Conservation (phyloP, 2,329 filamentous ascomycete species). For the Atkinsonella texensis region DNA sequence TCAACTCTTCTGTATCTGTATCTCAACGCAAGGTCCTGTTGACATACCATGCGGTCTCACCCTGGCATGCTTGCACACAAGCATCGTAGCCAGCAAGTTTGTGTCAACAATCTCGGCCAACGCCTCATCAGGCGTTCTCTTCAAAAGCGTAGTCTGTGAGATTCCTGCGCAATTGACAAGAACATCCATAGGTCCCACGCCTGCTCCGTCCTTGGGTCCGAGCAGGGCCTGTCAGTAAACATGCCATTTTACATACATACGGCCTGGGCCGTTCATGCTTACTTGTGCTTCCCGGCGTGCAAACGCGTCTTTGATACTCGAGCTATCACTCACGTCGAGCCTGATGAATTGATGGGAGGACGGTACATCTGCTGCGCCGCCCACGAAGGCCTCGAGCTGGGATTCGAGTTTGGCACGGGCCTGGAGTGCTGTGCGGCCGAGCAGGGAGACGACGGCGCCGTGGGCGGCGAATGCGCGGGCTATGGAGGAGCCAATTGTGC, state of each 20-base stretch:
- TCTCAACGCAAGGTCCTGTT: no score
- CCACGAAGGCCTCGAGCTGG: slow-evolving; percentile 17
- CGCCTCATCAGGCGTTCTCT: slow-evolving; percentile 35
- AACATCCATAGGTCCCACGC: slow-evolving; percentile 34
- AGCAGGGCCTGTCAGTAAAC: neutral
- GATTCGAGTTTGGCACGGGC: slow-evolving; percentile 29
- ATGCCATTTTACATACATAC: neutral
- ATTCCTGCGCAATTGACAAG: slow-evolving; percentile 75
- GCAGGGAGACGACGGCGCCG: slow-evolving; percentile 47
- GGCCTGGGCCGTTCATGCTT: neutral
- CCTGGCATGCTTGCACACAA: slow-evolving; percentile 41
- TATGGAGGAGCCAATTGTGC: slow-evolving; percentile 58
- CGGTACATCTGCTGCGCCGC: slow-evolving; percentile 9
- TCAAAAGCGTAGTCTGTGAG: slow-evolving; percentile 52
- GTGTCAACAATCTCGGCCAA: slow-evolving; percentile 50
- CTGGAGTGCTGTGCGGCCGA: slow-evolving; percentile 42
- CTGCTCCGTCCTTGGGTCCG: neutral
- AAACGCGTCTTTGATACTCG: slow-evolving; percentile 21
- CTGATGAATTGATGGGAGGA: slow-evolving; percentile 21
- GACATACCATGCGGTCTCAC: slow-evolving; percentile 20
- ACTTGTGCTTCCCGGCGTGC: neutral
- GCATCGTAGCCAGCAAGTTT: slow-evolving; percentile 58
- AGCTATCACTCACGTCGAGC: slow-evolving; percentile 19
- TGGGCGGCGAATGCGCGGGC: slow-evolving; percentile 51
- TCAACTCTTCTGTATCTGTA: neutral